phyloP scores from a whole-genome alignment of 2,329 filamentous ascomycete genomes.

The Botrytis medusae region DNA sequence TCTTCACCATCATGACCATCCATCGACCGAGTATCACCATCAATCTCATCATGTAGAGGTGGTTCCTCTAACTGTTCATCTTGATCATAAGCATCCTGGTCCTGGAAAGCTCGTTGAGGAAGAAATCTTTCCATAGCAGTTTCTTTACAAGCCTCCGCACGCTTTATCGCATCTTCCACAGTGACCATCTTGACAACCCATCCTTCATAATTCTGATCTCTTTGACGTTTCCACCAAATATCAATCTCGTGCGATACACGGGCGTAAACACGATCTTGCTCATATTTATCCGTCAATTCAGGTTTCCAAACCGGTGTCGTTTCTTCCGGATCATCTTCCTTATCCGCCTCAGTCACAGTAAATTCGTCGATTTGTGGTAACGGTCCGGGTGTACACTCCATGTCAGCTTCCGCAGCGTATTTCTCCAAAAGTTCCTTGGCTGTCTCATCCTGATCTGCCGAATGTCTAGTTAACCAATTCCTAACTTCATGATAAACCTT shows the following conservation, averaged over 20 bases:
- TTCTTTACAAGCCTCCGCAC: constrained; percentile 58
- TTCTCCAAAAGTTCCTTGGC: constrained; percentile 55
- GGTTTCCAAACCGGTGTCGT: constrained; percentile 38
- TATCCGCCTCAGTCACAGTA: constrained; percentile 16
- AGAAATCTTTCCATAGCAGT: constrained; percentile 55
- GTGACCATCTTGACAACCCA: constrained; percentile 61
- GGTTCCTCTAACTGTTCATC: constrained; percentile 51
- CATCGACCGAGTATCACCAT: constrained; percentile 48
- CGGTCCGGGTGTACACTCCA: constrained; percentile 39
- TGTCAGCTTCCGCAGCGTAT: constrained; percentile 46
- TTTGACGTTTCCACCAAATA: constrained; percentile 61
- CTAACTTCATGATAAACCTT: constrained; percentile 60
- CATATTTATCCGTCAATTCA: constrained; percentile 55
- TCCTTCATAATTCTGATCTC: constrained; percentile 59
- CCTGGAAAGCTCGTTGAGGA: constrained; percentile 32
- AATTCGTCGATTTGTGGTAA: constrained; percentile 28
- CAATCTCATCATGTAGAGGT: constrained; percentile 49
- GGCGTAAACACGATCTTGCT: constrained; percentile 59
- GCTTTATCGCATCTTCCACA: constrained; percentile 57
- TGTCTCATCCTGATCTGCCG: constrained; percentile 53
- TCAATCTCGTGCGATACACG: constrained; percentile 65
- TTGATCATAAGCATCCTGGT: constrained; percentile 47
- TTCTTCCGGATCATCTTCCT: constrained; percentile 30
- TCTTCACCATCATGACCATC: constrained; percentile 49
- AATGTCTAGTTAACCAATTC: constrained; percentile 63